Base-by-base conservation (phyloP, 768 basidiomycete species). In the Boletus huronensis region DNA sequence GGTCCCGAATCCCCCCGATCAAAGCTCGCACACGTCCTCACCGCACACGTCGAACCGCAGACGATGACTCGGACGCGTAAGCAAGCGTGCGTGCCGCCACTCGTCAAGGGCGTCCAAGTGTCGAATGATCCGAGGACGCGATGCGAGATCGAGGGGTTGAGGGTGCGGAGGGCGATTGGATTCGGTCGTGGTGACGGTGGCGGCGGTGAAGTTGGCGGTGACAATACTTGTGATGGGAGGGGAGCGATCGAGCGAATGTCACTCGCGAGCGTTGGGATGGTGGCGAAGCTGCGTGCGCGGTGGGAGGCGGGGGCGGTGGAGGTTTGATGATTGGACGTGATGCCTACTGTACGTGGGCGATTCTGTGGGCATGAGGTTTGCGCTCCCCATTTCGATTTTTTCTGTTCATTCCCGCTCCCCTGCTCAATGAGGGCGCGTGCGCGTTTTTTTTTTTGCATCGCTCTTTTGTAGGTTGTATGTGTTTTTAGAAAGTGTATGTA, bases 1-100 rank as follows among this genome's bases (percentile, higher is more conserved):
- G 36, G 17, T 1, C 13, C 39, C 3, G 57, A 63, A 8, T 65
- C 61, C 1, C 64, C 64, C 5, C 55, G 64, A 5, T 64, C 64
- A 4, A 65, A 54, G 45, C 64, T 65, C 14, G 64, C 64, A 4
- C 52, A 29, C 11, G 64, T 65, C 2, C 50, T 66, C n/a, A 50
- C 44, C 5, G 21, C 52, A 3, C 45, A 53, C n/a, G 11, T 26
- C 13, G 23, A 13, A 0, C 35, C 28, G 17, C 45, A 25, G 13
- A 29, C 38, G 23, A 32, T 26, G 11, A 5, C 9, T 23, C 46
- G 31, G 23, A 5, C 2, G 25, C 16, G 36, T 16, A 16, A 3
- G n/a, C 42, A 11, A 8, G 11, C 6, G 23, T 28, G 16, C 2
- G 48, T 48, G 5, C 41, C 53, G 13, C 43, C 48, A 4, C 44